phyloP scores from a whole-genome alignment of 2,329 filamentous ascomycete species.

The Colletotrichum acutatum region DNA sequence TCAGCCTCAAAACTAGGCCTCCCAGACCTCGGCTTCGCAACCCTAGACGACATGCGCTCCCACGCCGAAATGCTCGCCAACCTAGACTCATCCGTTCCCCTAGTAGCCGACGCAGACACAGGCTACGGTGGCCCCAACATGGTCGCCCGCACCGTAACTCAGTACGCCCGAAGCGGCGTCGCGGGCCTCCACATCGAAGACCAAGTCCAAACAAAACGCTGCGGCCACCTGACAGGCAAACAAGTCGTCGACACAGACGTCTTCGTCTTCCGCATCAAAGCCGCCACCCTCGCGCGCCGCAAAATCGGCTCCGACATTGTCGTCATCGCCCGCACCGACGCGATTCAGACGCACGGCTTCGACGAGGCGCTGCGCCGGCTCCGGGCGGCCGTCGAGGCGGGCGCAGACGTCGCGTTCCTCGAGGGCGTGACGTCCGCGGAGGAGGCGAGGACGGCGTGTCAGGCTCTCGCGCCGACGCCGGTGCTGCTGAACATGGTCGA shows the following conservation, averaged over 20 bases:
- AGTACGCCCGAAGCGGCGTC: constrained; percentile 65
- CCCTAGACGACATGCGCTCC: constrained; percentile 70
- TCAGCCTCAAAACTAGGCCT: constrained; percentile 69
- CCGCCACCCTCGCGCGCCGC: constrained; percentile 61
- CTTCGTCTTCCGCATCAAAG: constrained; percentile 66
- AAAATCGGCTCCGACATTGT: constrained; percentile 66
- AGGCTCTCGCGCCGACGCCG: constrained; percentile 59
- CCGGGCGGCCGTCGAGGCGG: constrained; percentile 59
- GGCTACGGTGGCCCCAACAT: constrained; percentile 65
- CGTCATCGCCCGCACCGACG: constrained; percentile 73
- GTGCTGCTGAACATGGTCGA: constrained; percentile 69
- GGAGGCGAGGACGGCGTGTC: constrained; percentile 58
- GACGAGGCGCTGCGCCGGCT: constrained; percentile 65
- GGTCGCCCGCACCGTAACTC: constrained; percentile 63
- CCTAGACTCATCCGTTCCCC: constrained; percentile 63
- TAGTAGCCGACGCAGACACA: constrained; percentile 72
- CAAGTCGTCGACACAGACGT: constrained; percentile 63
- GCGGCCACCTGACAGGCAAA: constrained; percentile 72
- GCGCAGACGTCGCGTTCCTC: constrained; percentile 70
- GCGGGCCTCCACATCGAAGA: constrained; percentile 72
- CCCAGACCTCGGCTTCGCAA: constrained; percentile 72
- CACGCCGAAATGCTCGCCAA: constrained; percentile 75
- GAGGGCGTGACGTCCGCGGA: constrained; percentile 66
- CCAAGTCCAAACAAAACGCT: constrained; percentile 72
- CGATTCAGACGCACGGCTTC: constrained; percentile 66